Evolutionary conservation across 1,139 yeast species (phyloP).

Genomic region (Tardiomyces depauwii): DNA sequence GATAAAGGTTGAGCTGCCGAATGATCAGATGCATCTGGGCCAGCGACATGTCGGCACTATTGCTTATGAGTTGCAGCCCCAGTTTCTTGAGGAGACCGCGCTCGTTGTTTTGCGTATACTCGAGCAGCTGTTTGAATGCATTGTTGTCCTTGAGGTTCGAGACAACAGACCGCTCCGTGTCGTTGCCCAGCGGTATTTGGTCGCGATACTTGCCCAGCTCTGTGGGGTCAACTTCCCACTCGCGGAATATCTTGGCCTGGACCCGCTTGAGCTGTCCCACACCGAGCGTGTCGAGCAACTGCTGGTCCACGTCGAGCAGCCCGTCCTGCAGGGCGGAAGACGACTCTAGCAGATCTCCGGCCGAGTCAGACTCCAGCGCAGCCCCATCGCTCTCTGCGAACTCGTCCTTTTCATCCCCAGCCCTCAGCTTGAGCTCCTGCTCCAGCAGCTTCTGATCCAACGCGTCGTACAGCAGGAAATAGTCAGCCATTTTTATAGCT

Average conservation of each 20-base stretch:
- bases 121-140: neutral
- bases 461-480: constrained; percentile 9
- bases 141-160: neutral
- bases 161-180: neutral
- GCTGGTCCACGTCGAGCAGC: neutral
- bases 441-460: constrained; percentile 12
- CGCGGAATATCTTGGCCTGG: neutral
- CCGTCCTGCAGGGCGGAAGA: neutral
- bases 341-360: neutral
- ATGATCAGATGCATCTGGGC: constrained; percentile 5
- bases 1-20: constrained; percentile 5
- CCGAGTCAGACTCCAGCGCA: neutral
- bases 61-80: neutral
- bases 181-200: neutral
- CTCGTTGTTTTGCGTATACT: neutral
- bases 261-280: neutral
- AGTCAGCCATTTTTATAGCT: constrained; percentile 11
- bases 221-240: neutral
- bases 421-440: neutral
- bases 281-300: neutral
- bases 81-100: neutral
- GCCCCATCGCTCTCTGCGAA: neutral
- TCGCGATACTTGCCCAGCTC: neutral
- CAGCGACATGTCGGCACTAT: neutral
- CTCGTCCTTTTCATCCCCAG: neutral